Percentiles rank a stretch among this genome's conserved stretches.
Conservation (phyloP, 148 eudicot species). For the Chenopodium berlandieri region DNA sequence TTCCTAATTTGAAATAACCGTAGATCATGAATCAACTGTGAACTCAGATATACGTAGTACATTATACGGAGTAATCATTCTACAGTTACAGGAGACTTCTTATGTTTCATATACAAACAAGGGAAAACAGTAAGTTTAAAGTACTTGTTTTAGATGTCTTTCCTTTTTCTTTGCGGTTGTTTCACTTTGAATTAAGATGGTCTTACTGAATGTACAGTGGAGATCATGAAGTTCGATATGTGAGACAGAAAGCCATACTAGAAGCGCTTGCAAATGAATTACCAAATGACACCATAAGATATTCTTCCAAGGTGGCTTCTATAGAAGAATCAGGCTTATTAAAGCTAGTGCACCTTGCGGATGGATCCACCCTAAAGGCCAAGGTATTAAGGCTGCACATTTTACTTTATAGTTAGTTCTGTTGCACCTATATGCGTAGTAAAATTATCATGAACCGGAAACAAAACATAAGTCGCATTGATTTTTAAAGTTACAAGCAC, state of each 20-base stretch:
- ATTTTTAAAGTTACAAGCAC: no score
- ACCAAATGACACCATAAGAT: conserved; percentile 51
- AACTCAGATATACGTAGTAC: no score
- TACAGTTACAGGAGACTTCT: conserved; percentile 34
- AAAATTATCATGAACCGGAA: no score
- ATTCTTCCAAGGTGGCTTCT: conserved; percentile 55
- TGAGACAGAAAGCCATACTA: conserved; percentile 39
- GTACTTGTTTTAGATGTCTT: not conserved
- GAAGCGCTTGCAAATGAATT: conserved; percentile 57
- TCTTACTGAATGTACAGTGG: conserved; percentile 26
- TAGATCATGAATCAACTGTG: no score
- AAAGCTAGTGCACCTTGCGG: conserved; percentile 54
- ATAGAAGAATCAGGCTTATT: conserved; percentile 42
- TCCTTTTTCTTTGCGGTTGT: not conserved
- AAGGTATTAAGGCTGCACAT: conserved; percentile 32
- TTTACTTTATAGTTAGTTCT: not conserved
- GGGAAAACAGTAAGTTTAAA: conserved; percentile 28
- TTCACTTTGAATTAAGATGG: not conserved
- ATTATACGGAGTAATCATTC: conserved; percentile 11
- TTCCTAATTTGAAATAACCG: no score
- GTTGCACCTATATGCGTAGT: no score
- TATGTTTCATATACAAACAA: conserved; percentile 32
- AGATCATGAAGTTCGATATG: conserved; percentile 46
- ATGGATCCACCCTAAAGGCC: conserved; percentile 45
- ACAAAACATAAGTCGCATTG: no score